Evolutionary conservation across 495 filamentous ascomycete species (phyloP).

Genomic region (Terfezia claveryi): DNA sequence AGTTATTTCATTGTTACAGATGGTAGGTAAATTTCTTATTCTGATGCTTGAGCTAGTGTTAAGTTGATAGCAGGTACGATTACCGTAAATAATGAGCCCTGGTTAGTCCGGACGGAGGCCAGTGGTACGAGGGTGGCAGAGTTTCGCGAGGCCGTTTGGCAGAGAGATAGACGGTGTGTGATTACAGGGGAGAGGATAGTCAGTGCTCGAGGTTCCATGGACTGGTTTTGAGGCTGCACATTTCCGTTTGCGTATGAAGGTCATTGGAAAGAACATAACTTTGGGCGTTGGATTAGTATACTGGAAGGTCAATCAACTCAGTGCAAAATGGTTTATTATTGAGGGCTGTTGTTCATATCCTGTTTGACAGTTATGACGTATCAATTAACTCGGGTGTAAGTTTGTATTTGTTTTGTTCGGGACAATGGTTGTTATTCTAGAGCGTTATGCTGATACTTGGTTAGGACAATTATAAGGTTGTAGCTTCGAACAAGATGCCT

Average conservation of each 20-base stretch:
- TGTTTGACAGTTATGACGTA: conserved; percentile 8
- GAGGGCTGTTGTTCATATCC: neutral
- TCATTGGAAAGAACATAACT: neutral
- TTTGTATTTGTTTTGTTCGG: neutral
- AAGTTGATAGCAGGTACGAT: conserved; percentile 7
- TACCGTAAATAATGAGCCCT: conserved; percentile 15
- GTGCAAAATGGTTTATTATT: conserved; percentile 10
- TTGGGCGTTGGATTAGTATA: neutral
- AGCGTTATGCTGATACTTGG: no score
- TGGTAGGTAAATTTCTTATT: conserved; percentile 3
- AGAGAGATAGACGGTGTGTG: conserved; percentile 1
- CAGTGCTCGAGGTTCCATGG: neutral
- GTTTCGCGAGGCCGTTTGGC: conserved; percentile 19
- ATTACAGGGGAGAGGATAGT: conserved; percentile 1
- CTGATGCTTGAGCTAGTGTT: neutral
- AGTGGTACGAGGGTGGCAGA: conserved; percentile 11
- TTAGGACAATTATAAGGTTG: conserved; percentile 18
- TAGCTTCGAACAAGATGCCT: no score
- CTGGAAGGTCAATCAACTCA: conserved; percentile 5
- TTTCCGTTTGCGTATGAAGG: conserved; percentile 1
- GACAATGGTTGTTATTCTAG: no score
- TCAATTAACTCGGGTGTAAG: conserved; percentile 11
- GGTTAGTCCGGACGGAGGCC: conserved; percentile 10
- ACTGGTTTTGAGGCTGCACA: conserved; percentile 3
- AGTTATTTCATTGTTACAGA: conserved; percentile 18